phyloP scores from a whole-genome alignment of 108 stramenopile species.

The Cyclostephanos tholiformis region DNA sequence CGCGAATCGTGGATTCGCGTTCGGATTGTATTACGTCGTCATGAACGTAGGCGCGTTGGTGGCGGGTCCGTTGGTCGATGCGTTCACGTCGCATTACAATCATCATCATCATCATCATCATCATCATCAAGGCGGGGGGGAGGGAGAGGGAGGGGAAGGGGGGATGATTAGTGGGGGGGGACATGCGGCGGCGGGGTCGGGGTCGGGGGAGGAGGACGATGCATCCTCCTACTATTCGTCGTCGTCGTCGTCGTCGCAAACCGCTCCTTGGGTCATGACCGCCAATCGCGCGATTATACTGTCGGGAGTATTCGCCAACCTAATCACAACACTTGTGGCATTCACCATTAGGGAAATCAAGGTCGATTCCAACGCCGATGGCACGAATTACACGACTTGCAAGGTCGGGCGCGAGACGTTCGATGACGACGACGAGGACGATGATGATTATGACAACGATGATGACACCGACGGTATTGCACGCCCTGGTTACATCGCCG shows the following conservation, averaged over 20 bases:
- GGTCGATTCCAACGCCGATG: slow-evolving; percentile 41
- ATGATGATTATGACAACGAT: background rate
- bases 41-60: slow-evolving; percentile 86
- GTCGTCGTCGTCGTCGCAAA: slow-evolving; percentile 3
- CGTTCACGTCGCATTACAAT: slow-evolving; percentile 55
- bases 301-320: slow-evolving; percentile 63
- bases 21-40: slow-evolving; percentile 82
- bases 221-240: background rate
- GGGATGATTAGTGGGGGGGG: too few species aligned
- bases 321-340: slow-evolving; percentile 57
- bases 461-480: background rate
- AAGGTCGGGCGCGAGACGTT: too few species aligned
- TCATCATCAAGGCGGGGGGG: slow-evolving; percentile 8
- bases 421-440: too few species aligned
- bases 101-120: background rate
- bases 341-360: slow-evolving; percentile 72
- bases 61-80: slow-evolving; percentile 73
- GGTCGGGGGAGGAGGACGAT: background rate
- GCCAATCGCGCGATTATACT: slow-evolving; percentile 71
- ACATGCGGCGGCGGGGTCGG: background rate
- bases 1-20: slow-evolving; percentile 78
- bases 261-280: slow-evolving; percentile 56
- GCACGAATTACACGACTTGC: too few species aligned
- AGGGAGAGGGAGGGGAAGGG: background rate
- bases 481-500: background rate